Conservation (phyloP, 2,329 filamentous ascomycete species). For the Akanthomyces lecanii region DNA sequence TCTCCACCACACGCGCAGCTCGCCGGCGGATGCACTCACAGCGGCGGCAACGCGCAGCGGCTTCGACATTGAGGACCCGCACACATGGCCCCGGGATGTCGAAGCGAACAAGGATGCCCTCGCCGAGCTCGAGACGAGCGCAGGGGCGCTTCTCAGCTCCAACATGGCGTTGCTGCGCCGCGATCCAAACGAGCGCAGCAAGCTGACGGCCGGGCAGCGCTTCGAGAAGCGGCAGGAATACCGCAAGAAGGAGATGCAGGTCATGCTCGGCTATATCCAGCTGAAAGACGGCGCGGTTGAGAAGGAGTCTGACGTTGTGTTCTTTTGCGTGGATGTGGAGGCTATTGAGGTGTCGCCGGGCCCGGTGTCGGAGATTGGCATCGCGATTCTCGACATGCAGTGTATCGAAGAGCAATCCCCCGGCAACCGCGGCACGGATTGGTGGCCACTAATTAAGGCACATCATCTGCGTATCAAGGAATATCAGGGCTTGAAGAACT, state of each 20-base stretch:
- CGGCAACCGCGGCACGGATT: slow-evolving; percentile 58
- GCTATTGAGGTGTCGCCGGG: slow-evolving; percentile 64
- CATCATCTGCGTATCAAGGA: slow-evolving; percentile 77
- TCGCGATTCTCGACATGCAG: slow-evolving; percentile 72
- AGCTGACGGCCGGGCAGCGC: slow-evolving; percentile 21
- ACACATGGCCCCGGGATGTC: slow-evolving; percentile 5
- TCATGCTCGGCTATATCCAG: slow-evolving; percentile 67
- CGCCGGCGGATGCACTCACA: slow-evolving; percentile 28
- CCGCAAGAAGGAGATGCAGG: slow-evolving; percentile 53
- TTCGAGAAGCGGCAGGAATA: slow-evolving; percentile 47
- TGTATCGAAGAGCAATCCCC: slow-evolving; percentile 52
- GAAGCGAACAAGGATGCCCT: background rate
- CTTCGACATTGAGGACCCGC: slow-evolving; percentile 25
- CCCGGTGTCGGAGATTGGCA: slow-evolving; percentile 78
- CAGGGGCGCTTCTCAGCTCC: background rate
- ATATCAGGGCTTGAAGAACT: slow-evolving; percentile 61
- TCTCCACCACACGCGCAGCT: slow-evolving; percentile 58
- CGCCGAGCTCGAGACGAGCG: background rate
- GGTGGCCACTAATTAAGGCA: slow-evolving; percentile 62
- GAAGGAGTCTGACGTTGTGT: slow-evolving; percentile 41
- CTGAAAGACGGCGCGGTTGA: slow-evolving; percentile 33
- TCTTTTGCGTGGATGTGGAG: slow-evolving; percentile 80
- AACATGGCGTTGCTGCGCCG: slow-evolving; percentile 13
- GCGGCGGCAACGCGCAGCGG: slow-evolving; percentile 36
- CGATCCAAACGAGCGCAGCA: background rate